A percentile compares a stretch with the other conserved stretches of the same genome.
These are phyloP conservation scores for Prosopis cineraria DNA, from an alignment of 306 rosid genomes.

Conservation along the genomic window DNA sequence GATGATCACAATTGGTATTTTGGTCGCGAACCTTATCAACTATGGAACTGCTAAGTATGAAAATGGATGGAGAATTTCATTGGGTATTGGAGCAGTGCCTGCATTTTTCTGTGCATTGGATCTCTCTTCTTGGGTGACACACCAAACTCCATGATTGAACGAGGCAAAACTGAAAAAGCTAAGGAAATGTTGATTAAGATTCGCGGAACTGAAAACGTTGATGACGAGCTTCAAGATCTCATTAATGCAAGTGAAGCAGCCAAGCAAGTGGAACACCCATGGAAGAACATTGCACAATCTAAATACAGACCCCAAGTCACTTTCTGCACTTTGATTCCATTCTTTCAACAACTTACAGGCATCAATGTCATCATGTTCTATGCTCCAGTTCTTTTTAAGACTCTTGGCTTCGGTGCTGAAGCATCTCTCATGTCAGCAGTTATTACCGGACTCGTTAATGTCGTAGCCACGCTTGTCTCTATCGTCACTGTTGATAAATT, in stretches of 20 bases:
- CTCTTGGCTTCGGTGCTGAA: conserved; percentile 28
- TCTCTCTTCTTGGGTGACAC: conserved; percentile 34
- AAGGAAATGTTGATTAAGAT: conserved; percentile 25
- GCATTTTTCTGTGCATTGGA: conserved; percentile 27
- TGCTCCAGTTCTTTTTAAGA: conserved; percentile 30
- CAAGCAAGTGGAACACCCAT: conserved; percentile 19
- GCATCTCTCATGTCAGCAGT: conserved; percentile 32
- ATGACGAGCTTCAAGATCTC: conserved; percentile 30
- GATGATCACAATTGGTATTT: not conserved
- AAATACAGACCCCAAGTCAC: conserved; percentile 32
- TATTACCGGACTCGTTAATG: conserved; percentile 32
- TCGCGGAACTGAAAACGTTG: conserved; percentile 28
- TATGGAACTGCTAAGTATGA: conserved; percentile 1
- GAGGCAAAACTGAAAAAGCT: conserved; percentile 27
- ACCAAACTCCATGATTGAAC: conserved; percentile 41
- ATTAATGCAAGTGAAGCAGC: conserved; percentile 34
- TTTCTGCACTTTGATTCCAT: conserved; percentile 27
- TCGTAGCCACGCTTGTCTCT: conserved; percentile 27
- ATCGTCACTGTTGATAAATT: conserved; percentile 20
- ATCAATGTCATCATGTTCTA: conserved; percentile 35
- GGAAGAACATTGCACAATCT: conserved; percentile 29
- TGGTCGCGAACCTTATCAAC: conserved; percentile 38
- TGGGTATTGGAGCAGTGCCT: conserved; percentile 41
- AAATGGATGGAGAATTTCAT: conserved; percentile 35
- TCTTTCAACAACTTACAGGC: conserved; percentile 29